A percentile compares a stretch with the other conserved stretches of the same genome.
Conservation (phyloP, 2,329 filamentous ascomycete species). For the Elsinoe batatas region DNA sequence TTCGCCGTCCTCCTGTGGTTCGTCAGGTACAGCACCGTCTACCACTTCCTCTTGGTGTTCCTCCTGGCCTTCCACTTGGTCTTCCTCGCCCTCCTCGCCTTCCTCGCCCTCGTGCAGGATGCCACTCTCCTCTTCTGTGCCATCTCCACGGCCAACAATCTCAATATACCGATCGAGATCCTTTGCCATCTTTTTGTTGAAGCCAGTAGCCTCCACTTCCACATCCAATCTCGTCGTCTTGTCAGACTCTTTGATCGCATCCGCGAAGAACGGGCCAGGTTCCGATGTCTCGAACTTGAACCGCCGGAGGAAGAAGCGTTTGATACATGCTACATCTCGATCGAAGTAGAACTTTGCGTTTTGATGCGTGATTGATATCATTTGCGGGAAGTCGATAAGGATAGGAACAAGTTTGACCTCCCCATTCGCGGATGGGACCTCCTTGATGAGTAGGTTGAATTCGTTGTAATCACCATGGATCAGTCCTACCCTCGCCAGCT, state of each 20-base stretch:
- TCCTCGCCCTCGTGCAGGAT: conserved; percentile 16
- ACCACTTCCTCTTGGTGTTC: conserved; percentile 15
- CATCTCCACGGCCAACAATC: conserved; percentile 49
- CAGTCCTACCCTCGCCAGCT: conserved; percentile 72
- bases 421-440: conserved; percentile 35
- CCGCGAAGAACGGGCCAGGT: conserved; percentile 74
- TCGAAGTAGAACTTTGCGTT: conserved; percentile 98
- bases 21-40: conserved; percentile 3
- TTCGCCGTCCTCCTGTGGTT: conserved; percentile 13
- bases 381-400: conserved; percentile 95
- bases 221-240: conserved; percentile 69
- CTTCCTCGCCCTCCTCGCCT: conserved; percentile 31
- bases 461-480: conserved; percentile 99
- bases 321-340: conserved; percentile 89
- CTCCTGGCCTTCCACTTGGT: conserved; percentile 27
- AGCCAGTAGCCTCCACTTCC: conserved; percentile 82
- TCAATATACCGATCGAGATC: conserved; percentile 88
- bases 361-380: conserved; percentile 86
- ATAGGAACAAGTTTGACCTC: conserved; percentile 59
- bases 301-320: conserved; percentile 80
- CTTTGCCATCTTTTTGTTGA: conserved; percentile 93
- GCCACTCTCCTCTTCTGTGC: conserved; percentile 25
- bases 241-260: conserved; percentile 65
- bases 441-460: conserved; percentile 94
- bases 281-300: conserved; percentile 80